Evolutionary conservation across 129 eudicot species (phyloP), one percentile per base, ranked within the genome.

Genomic region (Pulicaria dysenterica): DNA sequence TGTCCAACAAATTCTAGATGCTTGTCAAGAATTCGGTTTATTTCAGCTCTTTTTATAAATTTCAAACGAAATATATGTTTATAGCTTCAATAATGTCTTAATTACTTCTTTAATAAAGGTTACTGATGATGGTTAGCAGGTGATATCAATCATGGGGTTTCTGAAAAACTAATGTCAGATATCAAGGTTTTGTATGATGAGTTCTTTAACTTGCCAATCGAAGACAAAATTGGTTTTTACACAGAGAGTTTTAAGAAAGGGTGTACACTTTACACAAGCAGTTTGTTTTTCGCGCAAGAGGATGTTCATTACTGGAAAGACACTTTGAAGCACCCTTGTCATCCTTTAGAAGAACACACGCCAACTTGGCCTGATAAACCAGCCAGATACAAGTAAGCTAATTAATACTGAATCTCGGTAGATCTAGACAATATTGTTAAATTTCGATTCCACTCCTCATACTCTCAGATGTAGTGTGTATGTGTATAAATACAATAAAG

Each of bases 351-450:
- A 9, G 76, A 73, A 10, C 77, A 72, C 42, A 7, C 37, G 2
- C 60, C 61, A 73, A 45, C 81, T 14, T 84, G 85, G 88, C 85
- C 85, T 0, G 64, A 84, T 14, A 84, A 77, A 58, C 88, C 88
- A 12, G 39, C 57, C 5, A 69, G 85, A 77, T 84, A 74, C 47
- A 64, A 59, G 73, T 74, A 62, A 64, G 11, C 5, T 41, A 14
- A 31, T 43, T 41, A 14, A 31, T 43, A 46, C n/a, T 43, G 12
- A 15, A 45, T 55, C 17, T 66, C 48, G 34, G 3, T 55, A 5
- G 44, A 68, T 68, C 14, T 2, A 40, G 44, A 6, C 14, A 31
- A 17, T 1, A 66, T 0, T 17, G 3, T n/a, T n/a, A n/a, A n/a
- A n/a, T n/a, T n/a, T n/a, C n/a, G n/a, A n/a, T n/a, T n/a, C n/a